These are phyloP conservation scores for Lagenaria siceraria DNA, from an alignment of 306 rosid genomes.

Conservation along the genomic window DNA sequence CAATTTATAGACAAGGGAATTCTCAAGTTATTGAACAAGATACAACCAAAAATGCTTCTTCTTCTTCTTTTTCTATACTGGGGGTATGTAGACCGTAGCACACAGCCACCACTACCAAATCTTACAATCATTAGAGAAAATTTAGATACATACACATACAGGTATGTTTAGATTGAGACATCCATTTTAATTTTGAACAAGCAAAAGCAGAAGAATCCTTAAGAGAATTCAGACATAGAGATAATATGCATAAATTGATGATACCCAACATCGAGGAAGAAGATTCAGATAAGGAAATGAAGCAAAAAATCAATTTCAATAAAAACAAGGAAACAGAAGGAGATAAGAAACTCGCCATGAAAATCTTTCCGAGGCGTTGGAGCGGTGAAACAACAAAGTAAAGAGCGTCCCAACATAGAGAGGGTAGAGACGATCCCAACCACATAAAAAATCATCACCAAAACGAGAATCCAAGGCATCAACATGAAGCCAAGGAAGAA, in stretches of 20 bases:
- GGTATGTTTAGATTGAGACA: background rate
- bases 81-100: background rate
- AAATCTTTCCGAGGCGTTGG: constrained; percentile 48
- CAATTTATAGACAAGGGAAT: background rate
- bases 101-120: background rate
- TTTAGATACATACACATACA: background rate
- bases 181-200: background rate
- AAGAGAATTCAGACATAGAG: background rate
- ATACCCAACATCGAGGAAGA: background rate
- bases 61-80: background rate
- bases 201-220: background rate
- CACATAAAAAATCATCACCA: constrained; percentile 56
- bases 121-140: background rate
- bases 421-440: constrained; percentile 57
- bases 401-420: constrained; percentile 52
- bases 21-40: background rate
- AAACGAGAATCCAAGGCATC: constrained; percentile 90
- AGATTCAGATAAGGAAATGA: background rate
- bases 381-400: constrained; percentile 41
- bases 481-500: constrained; percentile 77
- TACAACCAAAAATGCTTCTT: background rate
- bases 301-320: background rate
- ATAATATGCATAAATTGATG: background rate
- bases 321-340: background rate
- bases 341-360: constrained; percentile 31